These are phyloP conservation scores for Sphaerosporella brunnea DNA, from an alignment of 495 filamentous ascomycete genomes.

Conservation along the genomic window DNA sequence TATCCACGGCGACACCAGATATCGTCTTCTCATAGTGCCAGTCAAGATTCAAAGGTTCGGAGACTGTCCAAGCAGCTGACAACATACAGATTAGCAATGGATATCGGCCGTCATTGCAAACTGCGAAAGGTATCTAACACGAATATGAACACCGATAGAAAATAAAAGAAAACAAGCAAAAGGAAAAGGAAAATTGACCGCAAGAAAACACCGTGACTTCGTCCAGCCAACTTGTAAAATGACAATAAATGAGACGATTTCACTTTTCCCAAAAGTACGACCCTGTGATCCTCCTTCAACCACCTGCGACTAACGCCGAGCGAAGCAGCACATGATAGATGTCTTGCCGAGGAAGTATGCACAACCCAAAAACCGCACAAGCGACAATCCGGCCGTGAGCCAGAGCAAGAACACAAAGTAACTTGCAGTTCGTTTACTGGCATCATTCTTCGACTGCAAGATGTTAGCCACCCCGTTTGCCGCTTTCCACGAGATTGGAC, in stretches of 20 bases:
- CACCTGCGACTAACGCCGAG: constrained; percentile 42
- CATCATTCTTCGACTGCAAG: constrained; percentile 24
- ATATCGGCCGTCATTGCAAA: neutral
- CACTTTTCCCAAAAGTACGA: neutral
- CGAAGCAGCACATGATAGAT: constrained; percentile 88
- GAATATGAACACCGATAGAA: too few species aligned
- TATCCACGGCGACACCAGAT: too few species aligned
- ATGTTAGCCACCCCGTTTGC: too few species aligned
- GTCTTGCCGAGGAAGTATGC: constrained; percentile 86
- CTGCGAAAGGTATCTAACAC: neutral
- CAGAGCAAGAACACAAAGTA: constrained; percentile 91
- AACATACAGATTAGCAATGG: too few species aligned
- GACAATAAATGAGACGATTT: too few species aligned
- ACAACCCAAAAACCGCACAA: constrained; percentile 80
- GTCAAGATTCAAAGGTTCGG: too few species aligned
- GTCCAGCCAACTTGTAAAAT: too few species aligned
- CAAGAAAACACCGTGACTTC: neutral
- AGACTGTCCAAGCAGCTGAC: too few species aligned
- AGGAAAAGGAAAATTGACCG: neutral
- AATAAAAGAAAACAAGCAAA: too few species aligned
- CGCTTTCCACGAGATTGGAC: too few species aligned
- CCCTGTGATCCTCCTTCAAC: neutral
- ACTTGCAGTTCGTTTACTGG: constrained; percentile 54
- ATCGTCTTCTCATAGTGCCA: too few species aligned
- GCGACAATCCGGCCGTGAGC: constrained; percentile 64